These are phyloP conservation scores for Sugiyamaella boreocaroliniensis DNA, from an alignment of 805 yeast genomes.

Conservation along the genomic window DNA sequence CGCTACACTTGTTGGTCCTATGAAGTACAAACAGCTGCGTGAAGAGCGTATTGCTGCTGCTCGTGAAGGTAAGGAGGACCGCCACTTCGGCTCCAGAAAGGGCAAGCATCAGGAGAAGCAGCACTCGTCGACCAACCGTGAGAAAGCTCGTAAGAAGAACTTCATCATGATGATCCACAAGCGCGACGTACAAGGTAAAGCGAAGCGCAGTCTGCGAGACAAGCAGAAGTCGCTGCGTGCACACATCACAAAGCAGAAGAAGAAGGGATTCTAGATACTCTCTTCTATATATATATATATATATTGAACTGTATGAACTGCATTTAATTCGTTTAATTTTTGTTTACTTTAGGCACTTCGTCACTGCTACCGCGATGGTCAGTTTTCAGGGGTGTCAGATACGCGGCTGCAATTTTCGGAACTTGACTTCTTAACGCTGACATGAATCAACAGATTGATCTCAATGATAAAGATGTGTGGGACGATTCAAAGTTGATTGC, in stretches of 20 bases:
- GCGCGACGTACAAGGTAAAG: conserved; percentile 89
- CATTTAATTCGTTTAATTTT: neutral
- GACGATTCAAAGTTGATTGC: conserved; percentile 20
- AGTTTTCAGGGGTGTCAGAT: neutral
- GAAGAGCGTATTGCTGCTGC: conserved; percentile 87
- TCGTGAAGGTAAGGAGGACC: conserved; percentile 85
- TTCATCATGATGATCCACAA: conserved; percentile 98
- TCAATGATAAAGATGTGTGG: conserved; percentile 22
- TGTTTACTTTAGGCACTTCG: neutral
- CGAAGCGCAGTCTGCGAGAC: conserved; percentile 81
- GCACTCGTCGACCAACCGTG: conserved; percentile 90
- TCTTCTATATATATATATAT: conserved; percentile 3
- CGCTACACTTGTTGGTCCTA: conserved; percentile 63
- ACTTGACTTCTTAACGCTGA: neutral
- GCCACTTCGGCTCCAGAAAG: conserved; percentile 84
- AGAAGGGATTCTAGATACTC: conserved; percentile 53
- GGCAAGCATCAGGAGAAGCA: conserved; percentile 60
- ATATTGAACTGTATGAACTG: neutral
- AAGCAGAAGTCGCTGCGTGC: conserved; percentile 81
- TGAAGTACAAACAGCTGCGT: conserved; percentile 72
- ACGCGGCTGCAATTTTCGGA: neutral
- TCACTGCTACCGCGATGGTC: no score
- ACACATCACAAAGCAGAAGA: conserved; percentile 85
- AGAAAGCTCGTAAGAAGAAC: conserved; percentile 97
- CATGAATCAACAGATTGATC: conserved; percentile 4